Base-by-base conservation (phyloP, 2,329 filamentous ascomycete genomes). In the Diaporthe eres region DNA sequence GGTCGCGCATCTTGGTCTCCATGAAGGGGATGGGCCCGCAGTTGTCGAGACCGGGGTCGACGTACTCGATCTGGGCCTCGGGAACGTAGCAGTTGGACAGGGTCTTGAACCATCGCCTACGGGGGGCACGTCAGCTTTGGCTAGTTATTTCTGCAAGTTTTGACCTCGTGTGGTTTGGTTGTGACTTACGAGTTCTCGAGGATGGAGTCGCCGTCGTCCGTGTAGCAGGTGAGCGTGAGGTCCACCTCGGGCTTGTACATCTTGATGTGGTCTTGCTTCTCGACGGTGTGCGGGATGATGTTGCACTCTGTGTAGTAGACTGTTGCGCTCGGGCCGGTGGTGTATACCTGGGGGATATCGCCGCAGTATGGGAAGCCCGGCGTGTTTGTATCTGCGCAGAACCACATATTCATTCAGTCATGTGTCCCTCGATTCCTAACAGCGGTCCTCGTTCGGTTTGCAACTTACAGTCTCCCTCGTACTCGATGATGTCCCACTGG, bases 241-340 rank as follows among this genome's bases (percentile, higher is more conserved):
- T 77, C 74, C 3, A 77, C 70, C 55, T 75, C 76, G 1, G 76
- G 51, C 70, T 75, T 61, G 39, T 77, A 77, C 76, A 77, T 77
- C 70, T 74, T 77, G 19, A 75, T 75, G 34, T 65, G 76, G 49
- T 77, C 76, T 37, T 70, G n/a, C 1, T n/a, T 4, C 22, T 75
- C 73, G 39, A 75, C 73, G 4, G 42, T 60, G 3, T 67, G 22
- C 19, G 76, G 76, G 15, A 77, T 77, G 57, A 77, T 77, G 51
- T 77, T 77, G 74, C 76, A 77, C 22, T 77, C 76, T 2, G 76
- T 74, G 63, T 77, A 75, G 63, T 73, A 77, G 1, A 74, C 44
- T 1, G 76, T 77, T 42, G 57, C 57, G n/a, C 76, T 75, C 6
- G 63, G 57, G 2, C 70, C 76, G 34, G 28, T 58, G 12, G 76